A percentile compares a stretch with the other conserved stretches of the same genome.
phyloP scores from a whole-genome alignment of 148 eudicot genomes.

The Rhododendron mucronatum region DNA sequence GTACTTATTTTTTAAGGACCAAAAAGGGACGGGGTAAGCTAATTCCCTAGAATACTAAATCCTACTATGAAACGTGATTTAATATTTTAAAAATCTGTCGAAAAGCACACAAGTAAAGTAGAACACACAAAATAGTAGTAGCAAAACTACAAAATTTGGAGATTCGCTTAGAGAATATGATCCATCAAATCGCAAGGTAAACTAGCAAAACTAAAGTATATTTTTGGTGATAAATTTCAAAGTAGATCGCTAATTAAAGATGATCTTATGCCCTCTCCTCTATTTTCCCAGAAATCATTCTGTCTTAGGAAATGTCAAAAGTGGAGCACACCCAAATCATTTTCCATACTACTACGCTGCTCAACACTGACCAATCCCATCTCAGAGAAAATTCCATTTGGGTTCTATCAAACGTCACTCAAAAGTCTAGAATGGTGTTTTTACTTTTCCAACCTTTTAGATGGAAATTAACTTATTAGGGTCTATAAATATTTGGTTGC shows the following conservation, averaged over 20 bases:
- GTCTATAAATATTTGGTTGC: slow-evolving; percentile 10
- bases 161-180: background rate
- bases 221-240: background rate
- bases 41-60: no score
- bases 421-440: background rate
- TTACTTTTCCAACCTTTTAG: background rate
- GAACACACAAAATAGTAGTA: no score
- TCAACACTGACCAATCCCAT: background rate
- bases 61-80: background rate
- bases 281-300: background rate
- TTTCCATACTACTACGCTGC: background rate
- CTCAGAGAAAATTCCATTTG: slow-evolving; percentile 3
- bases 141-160: background rate
- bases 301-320: background rate
- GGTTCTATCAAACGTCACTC: background rate
- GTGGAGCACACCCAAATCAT: background rate
- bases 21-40: no score
- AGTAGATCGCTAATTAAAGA: background rate
- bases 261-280: background rate
- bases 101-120: no score
- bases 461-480: background rate
- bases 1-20: no score
- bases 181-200: background rate
- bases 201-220: background rate
- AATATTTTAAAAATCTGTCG: background rate